Percentiles rank a stretch among this genome's conserved stretches.
Conservation (phyloP, 441 rosid genomes). For the Adansonia gregorii region DNA sequence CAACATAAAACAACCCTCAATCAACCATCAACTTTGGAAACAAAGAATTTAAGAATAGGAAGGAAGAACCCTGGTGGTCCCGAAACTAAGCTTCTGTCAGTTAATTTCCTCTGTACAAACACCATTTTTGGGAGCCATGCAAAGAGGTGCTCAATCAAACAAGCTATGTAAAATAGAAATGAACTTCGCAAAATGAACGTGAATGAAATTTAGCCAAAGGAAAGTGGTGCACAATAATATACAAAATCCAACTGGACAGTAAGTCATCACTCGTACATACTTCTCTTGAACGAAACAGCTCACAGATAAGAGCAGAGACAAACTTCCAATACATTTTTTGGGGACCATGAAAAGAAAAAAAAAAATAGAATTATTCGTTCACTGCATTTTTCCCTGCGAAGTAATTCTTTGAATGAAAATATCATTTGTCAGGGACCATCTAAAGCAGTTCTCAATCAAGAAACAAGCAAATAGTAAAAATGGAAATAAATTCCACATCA, state of each 20-base stretch:
- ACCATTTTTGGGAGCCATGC: conserved; percentile 14
- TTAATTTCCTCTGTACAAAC: neutral
- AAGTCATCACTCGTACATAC: neutral
- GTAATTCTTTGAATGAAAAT: neutral
- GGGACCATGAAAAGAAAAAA: conserved; percentile 7
- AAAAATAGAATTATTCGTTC: neutral
- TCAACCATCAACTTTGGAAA: neutral
- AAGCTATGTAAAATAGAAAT: neutral
- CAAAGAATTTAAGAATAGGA: neutral
- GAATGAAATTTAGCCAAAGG: neutral
- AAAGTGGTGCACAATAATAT: neutral
- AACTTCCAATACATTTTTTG: neutral
- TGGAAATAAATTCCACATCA: neutral
- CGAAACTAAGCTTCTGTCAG: neutral
- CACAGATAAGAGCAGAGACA: neutral
- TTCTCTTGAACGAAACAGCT: neutral
- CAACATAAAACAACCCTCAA: neutral
- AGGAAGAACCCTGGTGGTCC: neutral
- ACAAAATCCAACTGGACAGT: neutral
- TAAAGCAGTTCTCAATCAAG: neutral
- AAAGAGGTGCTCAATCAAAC: neutral
- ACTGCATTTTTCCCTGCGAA: neutral
- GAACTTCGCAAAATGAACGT: conserved; percentile 5
- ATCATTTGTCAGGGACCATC: neutral
- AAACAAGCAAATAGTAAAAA: neutral